Evolutionary conservation across 805 yeast genomes (phyloP).

Genomic region (Saccharomycopsis fibuligera): DNA sequence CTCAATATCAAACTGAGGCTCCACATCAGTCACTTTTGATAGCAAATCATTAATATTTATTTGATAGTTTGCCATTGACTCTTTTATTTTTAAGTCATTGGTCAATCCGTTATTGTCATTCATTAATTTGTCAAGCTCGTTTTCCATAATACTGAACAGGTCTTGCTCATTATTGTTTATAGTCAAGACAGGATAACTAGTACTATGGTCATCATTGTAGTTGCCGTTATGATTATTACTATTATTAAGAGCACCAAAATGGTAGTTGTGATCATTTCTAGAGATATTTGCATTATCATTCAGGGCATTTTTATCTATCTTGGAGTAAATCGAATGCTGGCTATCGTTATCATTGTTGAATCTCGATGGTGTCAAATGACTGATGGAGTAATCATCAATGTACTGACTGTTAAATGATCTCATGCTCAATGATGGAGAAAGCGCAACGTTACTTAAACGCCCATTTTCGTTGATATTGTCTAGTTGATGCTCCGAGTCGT

Average conservation of each 20-base stretch:
- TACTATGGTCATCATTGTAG: neutral
- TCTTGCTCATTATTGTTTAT: constrained; percentile 12
- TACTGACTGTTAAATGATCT: neutral
- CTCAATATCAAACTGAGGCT: neutral
- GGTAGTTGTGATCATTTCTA: too few species aligned
- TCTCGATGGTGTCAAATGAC: neutral
- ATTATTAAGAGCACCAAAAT: too few species aligned
- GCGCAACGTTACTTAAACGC: neutral
- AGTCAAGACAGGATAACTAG: constrained; percentile 5
- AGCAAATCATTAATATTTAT: constrained; percentile 12
- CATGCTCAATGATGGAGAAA: neutral
- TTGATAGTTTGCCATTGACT: constrained; percentile 3
- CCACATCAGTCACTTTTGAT: neutral
- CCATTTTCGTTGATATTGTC: constrained; percentile 6
- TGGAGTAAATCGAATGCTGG: neutral
- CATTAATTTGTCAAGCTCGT: constrained; percentile 11
- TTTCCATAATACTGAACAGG: constrained; percentile 14
- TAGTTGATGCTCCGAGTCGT: neutral
- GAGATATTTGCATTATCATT: too few species aligned
- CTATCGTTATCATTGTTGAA: constrained; percentile 4
- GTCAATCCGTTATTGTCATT: constrained; percentile 6
- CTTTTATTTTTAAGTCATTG: neutral
- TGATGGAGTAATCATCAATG: neutral
- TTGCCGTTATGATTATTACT: too few species aligned
- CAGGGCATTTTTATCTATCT: too few species aligned